Evolutionary conservation across 2,329 filamentous ascomycete species (phyloP), one percentile per base, ranked within the genome.

Genomic region (Pyrenophora tritici-repentis): DNA sequence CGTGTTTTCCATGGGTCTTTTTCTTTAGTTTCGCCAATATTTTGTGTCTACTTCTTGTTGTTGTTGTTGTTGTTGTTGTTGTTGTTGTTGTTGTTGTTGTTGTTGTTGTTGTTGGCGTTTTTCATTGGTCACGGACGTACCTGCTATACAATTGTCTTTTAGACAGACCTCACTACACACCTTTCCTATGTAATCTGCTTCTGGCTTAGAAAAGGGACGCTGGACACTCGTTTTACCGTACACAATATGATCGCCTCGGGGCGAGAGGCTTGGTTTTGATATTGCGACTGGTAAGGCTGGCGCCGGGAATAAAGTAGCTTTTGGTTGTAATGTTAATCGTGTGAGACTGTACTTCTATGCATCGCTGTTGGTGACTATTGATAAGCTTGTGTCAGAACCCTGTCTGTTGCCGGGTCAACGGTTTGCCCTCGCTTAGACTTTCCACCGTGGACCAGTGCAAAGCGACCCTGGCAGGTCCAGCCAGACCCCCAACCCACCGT

Each of bases 91-190:
- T 54, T 41, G 20, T 44, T 43, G 18, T 42, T 12, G 29, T 17
- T 20, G 40, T 54, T 41, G 20, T 44, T 43, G 18, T 42, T 12
- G 29, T 17, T 20, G 40, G 45, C 50, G 17, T 43, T 40, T 49
- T n/a, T 24, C 9, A 39, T 45, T 42, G 14, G 53, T 49, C 44
- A 43, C 40, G 24, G 40, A 44, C 41, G 51, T 47, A 50, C 45
- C 14, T 18, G 47, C 42, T 44, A 43, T 54, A 31, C 52, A 53
- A 42, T 13, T 54, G 56, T 55, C 42, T 42, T 42, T 54, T 59
- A 49, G 45, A 56, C 54, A 42, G 41, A 32, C 16, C 20, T 54
- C 14, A 39, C 31, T 41, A 48, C 34, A 36, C 35, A 17, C 32
- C 41, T 42, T 58, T 47, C 40, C 33, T 17, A 29, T 44, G 35